These are phyloP conservation scores for Choiromyces venosus DNA, from an alignment of 495 filamentous ascomycete genomes.

Conservation along the genomic window DNA sequence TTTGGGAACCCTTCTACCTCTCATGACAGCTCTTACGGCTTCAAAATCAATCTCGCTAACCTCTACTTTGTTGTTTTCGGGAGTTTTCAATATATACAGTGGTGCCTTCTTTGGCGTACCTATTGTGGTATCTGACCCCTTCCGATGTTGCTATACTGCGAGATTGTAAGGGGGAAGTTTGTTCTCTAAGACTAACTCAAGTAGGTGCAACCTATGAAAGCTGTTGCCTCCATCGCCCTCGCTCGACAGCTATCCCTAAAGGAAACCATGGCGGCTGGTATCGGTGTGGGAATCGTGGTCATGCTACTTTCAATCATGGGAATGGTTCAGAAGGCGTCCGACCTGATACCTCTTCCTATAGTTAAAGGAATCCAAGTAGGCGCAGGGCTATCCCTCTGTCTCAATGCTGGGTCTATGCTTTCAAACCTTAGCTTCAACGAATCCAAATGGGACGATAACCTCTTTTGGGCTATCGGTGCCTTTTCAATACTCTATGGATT, in stretches of 20 bases:
- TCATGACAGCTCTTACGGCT: constrained; percentile 74
- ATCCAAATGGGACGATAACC: constrained; percentile 62
- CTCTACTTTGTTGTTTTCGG: constrained; percentile 79
- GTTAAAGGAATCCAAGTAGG: constrained; percentile 93
- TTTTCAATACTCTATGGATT: constrained; percentile 65
- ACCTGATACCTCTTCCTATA: constrained; percentile 72
- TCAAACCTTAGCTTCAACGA: constrained; percentile 55
- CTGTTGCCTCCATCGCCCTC: constrained; percentile 82
- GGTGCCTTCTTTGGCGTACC: constrained; percentile 79
- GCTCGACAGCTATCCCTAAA: constrained; percentile 57
- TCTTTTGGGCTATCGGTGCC: constrained; percentile 62
- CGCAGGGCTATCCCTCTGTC: constrained; percentile 71
- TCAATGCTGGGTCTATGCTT: constrained; percentile 63
- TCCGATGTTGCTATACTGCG: constrained; percentile 2
- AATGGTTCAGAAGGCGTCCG: constrained; percentile 61
- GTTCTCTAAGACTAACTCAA: constrained; percentile 6
- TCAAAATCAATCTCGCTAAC: constrained; percentile 71
- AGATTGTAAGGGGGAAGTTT: constrained; percentile 1
- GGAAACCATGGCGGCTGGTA: constrained; percentile 70
- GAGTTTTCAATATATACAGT: constrained; percentile 76
- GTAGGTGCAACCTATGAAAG: constrained; percentile 50
- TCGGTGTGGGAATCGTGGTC: constrained; percentile 66
- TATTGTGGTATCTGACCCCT: constrained; percentile 55
- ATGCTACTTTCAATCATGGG: constrained; percentile 72
- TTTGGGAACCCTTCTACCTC: constrained; percentile 81